Percentiles rank a stretch among this genome's conserved stretches.
Evolutionary conservation across 2,329 filamentous ascomycete genomes (phyloP).

Genomic region (Simplicillium aogashimaense): DNA sequence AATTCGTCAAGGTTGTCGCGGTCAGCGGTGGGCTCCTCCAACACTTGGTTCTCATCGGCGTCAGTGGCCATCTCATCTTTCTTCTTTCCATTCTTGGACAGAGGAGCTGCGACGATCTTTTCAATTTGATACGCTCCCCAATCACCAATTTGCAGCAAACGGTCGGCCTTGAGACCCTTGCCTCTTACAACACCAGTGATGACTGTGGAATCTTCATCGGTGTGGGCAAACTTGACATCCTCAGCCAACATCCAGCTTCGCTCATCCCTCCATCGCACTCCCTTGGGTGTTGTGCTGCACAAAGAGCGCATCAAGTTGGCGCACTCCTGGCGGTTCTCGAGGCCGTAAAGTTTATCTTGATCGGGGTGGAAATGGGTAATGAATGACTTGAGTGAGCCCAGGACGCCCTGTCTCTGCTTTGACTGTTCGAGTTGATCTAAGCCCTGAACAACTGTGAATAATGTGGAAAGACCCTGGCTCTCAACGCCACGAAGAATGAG

Average conservation of each 20-base stretch:
- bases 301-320: constrained; percentile 83
- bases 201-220: constrained; percentile 52
- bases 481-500: constrained; percentile 78
- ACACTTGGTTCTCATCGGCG: constrained; percentile 38
- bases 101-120: constrained; percentile 71
- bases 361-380: constrained; percentile 91
- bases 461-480: constrained; percentile 86
- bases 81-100: constrained; percentile 49
- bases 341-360: constrained; percentile 80
- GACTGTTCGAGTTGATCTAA: constrained; percentile 68
- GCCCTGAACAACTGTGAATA: constrained; percentile 76
- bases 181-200: constrained; percentile 82
- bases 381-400: constrained; percentile 80
- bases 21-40: constrained; percentile 68
- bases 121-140: constrained; percentile 92
- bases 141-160: constrained; percentile 82
- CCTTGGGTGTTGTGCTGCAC: constrained; percentile 87
- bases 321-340: constrained; percentile 84
- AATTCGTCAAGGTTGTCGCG: constrained; percentile 75
- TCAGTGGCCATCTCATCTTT: constrained; percentile 65
- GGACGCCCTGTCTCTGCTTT: constrained; percentile 67
- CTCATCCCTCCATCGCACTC: constrained; percentile 90
- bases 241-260: constrained; percentile 94
- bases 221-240: constrained; percentile 60
- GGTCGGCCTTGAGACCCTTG: constrained; percentile 77